Base-by-base conservation (phyloP, 2,329 filamentous ascomycete genomes). In the Scedosporium apiospermum region DNA sequence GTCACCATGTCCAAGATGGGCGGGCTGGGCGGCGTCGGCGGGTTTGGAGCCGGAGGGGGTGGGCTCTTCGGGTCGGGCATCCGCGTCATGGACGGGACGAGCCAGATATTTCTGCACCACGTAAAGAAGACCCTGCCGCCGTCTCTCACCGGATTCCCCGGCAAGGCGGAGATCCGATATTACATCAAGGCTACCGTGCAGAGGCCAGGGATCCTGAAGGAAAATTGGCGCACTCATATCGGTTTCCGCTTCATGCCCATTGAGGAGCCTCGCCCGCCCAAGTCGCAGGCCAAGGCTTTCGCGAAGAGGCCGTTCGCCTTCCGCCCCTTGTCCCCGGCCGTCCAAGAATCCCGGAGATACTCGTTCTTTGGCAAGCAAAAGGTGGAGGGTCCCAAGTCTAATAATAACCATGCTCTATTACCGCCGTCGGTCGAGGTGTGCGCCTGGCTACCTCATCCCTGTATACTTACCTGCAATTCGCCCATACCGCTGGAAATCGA, bases 141-240 rank as follows among this genome's bases (percentile, higher is more conserved):
- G 0, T 96, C 92, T 4, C 78, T 98, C 62, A 90, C 84, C n/a
- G 91, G 91, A 3, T 93, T 95, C 67, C 90, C 91, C 0, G 88
- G 88, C 38, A 86, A 93, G 73, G 93, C 93, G 23, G 92, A 96
- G 74, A 93, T 98, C 64, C 84, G 88, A 67, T 99, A 99, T 75
- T 99, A 90, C 72, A 82, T 98, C 71, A 99, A 99, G 73, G 91
- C 89, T n/a, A 98, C 95, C 0, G 87, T 98, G 5, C 90, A 92
- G 69, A 82, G 92, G n/a, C 91, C 92, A 0, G 88, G 89, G 14
- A 82, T 97, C 64, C 91, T 96, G 75, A 93, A 93, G 71, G 92
- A 96, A 75, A 97, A 97, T 69, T 89, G 91, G 73, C 82, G 93
- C 21, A 80, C 81, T 66, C 78, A 83, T 65, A 70, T 81, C 42